Evolutionary conservation across 2,329 filamentous ascomycete species (phyloP).

Genomic region (Ampelomyces quisqualis): DNA sequence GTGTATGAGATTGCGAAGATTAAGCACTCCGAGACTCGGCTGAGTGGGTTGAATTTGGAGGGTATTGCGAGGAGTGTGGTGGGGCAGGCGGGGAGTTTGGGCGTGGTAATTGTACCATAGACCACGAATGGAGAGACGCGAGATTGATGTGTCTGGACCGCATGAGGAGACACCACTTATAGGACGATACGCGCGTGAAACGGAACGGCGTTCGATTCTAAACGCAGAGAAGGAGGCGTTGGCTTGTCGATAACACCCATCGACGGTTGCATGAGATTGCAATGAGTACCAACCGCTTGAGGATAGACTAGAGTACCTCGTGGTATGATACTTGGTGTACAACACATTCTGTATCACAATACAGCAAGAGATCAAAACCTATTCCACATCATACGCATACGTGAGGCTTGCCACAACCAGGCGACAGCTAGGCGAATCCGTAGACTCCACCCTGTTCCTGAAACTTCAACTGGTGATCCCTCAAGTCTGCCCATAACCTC

Average conservation of each 20-base stretch:
- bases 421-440: conserved; percentile 28
- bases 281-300: too few species aligned
- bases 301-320: too few species aligned
- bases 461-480: conserved; percentile 75
- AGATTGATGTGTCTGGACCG: not conserved
- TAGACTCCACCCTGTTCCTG: conserved; percentile 63
- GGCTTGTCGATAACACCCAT: too few species aligned
- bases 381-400: too few species aligned
- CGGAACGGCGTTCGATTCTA: too few species aligned
- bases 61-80: conserved; percentile 73
- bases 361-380: too few species aligned
- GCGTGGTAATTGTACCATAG: conserved; percentile 52
- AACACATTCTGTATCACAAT: too few species aligned
- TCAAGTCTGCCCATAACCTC: conserved; percentile 73
- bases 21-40: conserved; percentile 61
- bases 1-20: conserved; percentile 97
- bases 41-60: conserved; percentile 75
- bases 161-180: not conserved
- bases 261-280: too few species aligned
- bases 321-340: too few species aligned
- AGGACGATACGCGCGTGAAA: too few species aligned
- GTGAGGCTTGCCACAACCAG: too few species aligned
- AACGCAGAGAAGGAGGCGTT: too few species aligned
- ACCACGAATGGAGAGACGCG: not conserved
- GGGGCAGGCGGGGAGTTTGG: conserved; percentile 54